Evolutionary conservation across 1,284 basidiomycete species (phyloP).

Genomic region (Heimioporus punctisporus): DNA sequence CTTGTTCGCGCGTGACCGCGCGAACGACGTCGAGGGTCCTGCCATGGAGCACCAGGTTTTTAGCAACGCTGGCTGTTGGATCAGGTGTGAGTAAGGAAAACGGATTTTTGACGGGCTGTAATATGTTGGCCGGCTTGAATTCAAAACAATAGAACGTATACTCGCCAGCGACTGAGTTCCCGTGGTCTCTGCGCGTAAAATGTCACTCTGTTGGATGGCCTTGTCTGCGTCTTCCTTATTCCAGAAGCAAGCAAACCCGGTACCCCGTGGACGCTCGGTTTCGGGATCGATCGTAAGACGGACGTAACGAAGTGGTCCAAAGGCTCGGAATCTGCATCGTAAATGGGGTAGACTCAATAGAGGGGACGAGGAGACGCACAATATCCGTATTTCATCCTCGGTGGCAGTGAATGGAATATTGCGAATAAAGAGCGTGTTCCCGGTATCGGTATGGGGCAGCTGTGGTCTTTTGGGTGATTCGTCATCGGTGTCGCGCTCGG

Average conservation of each 20-base stretch:
- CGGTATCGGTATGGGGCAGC: slow-evolving; percentile 80
- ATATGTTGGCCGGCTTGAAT: slow-evolving; percentile 4
- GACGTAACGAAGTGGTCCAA: slow-evolving; percentile 94
- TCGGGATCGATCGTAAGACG: slow-evolving; percentile 88
- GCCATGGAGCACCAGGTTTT: slow-evolving; percentile 88
- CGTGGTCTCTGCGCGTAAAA: slow-evolving; percentile 67
- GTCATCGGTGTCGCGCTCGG: slow-evolving; percentile 46
- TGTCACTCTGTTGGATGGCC: slow-evolving; percentile 81
- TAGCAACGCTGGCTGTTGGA: slow-evolving; percentile 86
- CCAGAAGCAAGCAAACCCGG: slow-evolving; percentile 99
- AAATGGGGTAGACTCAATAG: slow-evolving; percentile 1
- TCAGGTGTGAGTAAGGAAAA: slow-evolving; percentile 93
- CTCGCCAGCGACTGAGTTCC: slow-evolving; percentile 38
- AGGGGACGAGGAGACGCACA: slow-evolving; percentile 51
- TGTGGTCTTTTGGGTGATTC: slow-evolving; percentile 60
- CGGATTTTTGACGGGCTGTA: slow-evolving; percentile 75
- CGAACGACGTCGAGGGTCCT: slow-evolving; percentile 90
- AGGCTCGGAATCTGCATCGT: slow-evolving; percentile 71
- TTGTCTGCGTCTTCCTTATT: slow-evolving; percentile 90
- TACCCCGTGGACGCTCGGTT: slow-evolving; percentile 89
- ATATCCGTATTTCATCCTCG: slow-evolving; percentile 83
- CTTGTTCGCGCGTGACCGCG: slow-evolving; percentile 91
- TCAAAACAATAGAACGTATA: slow-evolving; percentile 5
- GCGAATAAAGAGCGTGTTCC: slow-evolving; percentile 93
- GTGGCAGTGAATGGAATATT: slow-evolving; percentile 95